Evolutionary conservation across 495 filamentous ascomycete genomes (phyloP).

Genomic region (Peziza echinospora): DNA sequence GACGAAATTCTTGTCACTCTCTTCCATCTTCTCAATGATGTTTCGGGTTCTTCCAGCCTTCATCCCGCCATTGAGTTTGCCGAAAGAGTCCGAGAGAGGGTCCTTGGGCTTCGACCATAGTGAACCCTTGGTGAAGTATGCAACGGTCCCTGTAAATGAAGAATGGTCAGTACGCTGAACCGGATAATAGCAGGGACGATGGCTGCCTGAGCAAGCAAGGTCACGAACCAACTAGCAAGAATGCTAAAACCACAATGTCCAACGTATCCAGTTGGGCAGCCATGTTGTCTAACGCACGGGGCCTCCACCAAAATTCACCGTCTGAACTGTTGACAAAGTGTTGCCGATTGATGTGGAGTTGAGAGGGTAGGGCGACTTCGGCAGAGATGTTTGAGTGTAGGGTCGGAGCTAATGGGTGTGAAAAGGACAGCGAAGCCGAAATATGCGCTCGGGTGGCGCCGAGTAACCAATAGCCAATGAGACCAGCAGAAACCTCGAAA

Average conservation of each 20-base stretch:
- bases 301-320: too few relatives aligned
- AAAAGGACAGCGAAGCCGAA: too few relatives aligned
- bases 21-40: slow-evolving; percentile 87
- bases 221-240: slow-evolving; percentile 36
- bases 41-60: slow-evolving; percentile 80
- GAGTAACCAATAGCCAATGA: too few relatives aligned
- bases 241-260: slow-evolving; percentile 74
- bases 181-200: neutral
- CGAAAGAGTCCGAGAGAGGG: slow-evolving; percentile 53
- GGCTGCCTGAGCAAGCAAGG: too few relatives aligned
- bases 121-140: slow-evolving; percentile 93
- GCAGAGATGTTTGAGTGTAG: too few relatives aligned
- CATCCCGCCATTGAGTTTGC: slow-evolving; percentile 33
- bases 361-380: too few relatives aligned
- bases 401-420: too few relatives aligned
- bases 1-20: slow-evolving; percentile 87
- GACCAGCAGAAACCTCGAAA: too few relatives aligned
- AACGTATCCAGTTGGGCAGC: slow-evolving; percentile 76
- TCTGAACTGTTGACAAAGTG: too few relatives aligned
- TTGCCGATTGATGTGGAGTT: too few relatives aligned
- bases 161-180: neutral
- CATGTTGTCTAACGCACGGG: slow-evolving; percentile 47
- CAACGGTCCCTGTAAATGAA: slow-evolving; percentile 41
- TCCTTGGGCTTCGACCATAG: slow-evolving; percentile 77
- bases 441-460: too few relatives aligned